phyloP scores from a whole-genome alignment of 2,329 filamentous ascomycete species.

The Ceratocystis cacaofunesta region DNA sequence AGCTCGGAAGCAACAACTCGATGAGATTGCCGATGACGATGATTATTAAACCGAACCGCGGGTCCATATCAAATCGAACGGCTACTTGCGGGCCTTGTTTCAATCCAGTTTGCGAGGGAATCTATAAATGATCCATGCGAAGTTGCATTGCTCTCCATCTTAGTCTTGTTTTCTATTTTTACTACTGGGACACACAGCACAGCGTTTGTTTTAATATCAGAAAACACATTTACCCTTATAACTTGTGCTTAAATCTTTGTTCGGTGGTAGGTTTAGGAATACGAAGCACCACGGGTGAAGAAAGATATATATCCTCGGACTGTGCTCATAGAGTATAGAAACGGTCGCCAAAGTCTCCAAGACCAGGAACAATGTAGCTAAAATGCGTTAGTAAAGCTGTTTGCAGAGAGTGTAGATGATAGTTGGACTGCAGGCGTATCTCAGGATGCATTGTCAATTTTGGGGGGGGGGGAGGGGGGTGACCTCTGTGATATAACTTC shows the following conservation, averaged over 20 bases:
- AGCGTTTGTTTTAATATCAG: conserved; percentile 2
- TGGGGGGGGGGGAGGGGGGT: background rate
- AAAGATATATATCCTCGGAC: background rate
- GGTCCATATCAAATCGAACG: background rate
- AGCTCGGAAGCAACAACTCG: conserved; percentile 12
- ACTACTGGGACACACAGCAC: conserved; percentile 6
- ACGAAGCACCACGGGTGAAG: too few relatives aligned
- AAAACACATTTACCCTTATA: background rate
- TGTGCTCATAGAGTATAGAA: conserved; percentile 54
- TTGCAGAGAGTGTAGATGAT: background rate
- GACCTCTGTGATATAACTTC: background rate
- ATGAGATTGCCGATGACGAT: conserved; percentile 12
- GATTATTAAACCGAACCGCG: conserved; percentile 6
- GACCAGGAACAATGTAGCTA: conserved; percentile 86
- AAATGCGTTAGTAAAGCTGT: conserved; percentile 3
- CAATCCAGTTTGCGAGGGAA: background rate
- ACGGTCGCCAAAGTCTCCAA: conserved; percentile 89
- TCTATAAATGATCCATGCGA: background rate
- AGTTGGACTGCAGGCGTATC: background rate
- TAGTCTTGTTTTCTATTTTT: conserved; percentile 5
- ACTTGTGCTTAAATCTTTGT: background rate
- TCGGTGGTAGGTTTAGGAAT: too few relatives aligned
- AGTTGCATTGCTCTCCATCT: background rate
- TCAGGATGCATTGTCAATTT: background rate
- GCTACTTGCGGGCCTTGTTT: background rate